Evolutionary conservation across 768 basidiomycete genomes (phyloP).

Genomic region (Leucocoprinus birnbaumii): DNA sequence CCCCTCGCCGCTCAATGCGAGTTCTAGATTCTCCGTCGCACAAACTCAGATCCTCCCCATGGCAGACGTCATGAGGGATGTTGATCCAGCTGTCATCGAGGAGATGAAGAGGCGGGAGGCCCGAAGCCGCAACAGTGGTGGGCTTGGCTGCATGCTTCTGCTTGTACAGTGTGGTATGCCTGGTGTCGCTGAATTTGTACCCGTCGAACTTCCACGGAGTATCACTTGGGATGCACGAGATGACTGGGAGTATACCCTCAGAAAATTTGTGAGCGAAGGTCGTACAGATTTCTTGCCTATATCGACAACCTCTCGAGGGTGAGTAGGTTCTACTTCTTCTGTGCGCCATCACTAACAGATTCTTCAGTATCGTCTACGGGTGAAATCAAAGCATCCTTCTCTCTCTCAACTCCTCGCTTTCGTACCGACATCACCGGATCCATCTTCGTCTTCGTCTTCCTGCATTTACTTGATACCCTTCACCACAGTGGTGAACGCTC

Average conservation of each 20-base stretch:
- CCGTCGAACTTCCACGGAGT: constrained; percentile 76
- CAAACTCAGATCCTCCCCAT: constrained; percentile 71
- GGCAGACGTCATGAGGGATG: constrained; percentile 46
- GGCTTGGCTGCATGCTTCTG: constrained; percentile 73
- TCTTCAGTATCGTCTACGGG: constrained; percentile 7
- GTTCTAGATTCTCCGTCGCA: constrained; percentile 68
- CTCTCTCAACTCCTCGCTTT: not conserved
- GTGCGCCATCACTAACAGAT: not conserved
- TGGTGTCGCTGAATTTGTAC: constrained; percentile 76
- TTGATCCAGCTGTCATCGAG: constrained; percentile 69
- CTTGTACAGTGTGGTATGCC: constrained; percentile 66
- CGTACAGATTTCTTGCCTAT: constrained; percentile 82
- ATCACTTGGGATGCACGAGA: constrained; percentile 75
- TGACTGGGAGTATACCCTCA: constrained; percentile 69
- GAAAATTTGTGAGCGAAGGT: constrained; percentile 69
- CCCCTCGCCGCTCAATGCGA: too few relatives aligned
- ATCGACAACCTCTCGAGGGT: constrained; percentile 75
- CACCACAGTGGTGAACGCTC: constrained; percentile 7
- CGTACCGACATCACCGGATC: not conserved
- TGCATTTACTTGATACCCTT: constrained; percentile 6
- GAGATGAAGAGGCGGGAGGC: constrained; percentile 82
- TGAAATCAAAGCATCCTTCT: not conserved
- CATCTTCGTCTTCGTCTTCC: not conserved
- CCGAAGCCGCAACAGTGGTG: constrained; percentile 70
- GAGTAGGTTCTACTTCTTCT: constrained; percentile 27